Percentiles rank a stretch among this genome's conserved stretches.
phyloP scores from a whole-genome alignment of 768 basidiomycete genomes.

The Hygrophorus pudorinus region DNA sequence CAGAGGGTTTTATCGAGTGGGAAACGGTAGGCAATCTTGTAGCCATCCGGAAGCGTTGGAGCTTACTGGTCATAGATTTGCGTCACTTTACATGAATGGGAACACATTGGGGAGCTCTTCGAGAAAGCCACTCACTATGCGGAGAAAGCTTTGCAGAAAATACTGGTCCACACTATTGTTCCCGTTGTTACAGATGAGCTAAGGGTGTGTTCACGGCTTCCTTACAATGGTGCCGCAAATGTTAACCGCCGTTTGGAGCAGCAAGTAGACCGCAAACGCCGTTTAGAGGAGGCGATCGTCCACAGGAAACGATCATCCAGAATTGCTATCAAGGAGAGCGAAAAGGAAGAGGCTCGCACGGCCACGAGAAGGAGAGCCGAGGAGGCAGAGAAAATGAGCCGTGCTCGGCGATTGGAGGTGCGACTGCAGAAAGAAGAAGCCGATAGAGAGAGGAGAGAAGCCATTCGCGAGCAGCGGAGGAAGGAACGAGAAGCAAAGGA shows the following conservation, averaged over 20 bases:
- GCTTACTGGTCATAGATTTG: conserved; percentile 48
- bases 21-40: conserved; percentile 55
- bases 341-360: conserved; percentile 62
- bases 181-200: conserved; percentile 63
- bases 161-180: conserved; percentile 54
- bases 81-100: conserved; percentile 78
- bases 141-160: conserved; percentile 71
- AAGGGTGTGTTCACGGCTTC: conserved; percentile 32
- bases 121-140: conserved; percentile 66
- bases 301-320: conserved; percentile 90
- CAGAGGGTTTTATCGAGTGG: conserved; percentile 74
- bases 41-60: neutral
- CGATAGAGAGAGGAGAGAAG: conserved; percentile 44
- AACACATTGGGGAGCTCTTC: conserved; percentile 66
- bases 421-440: conserved; percentile 49
- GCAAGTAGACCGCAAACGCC: conserved; percentile 55
- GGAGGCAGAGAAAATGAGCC: conserved; percentile 56
- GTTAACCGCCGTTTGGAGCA: conserved; percentile 16
- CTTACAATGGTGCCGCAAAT: conserved; percentile 5
- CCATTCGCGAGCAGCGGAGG: conserved; percentile 44
- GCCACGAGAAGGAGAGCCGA: conserved; percentile 53
- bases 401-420: conserved; percentile 48
- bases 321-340: conserved; percentile 71
- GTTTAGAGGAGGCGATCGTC: conserved; percentile 62
- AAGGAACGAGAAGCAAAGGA: conserved; percentile 39